A percentile compares a stretch with the other conserved stretches of the same genome.
phyloP scores from a whole-genome alignment of 805 yeast species.

The Hermanozyma aechmeae region DNA sequence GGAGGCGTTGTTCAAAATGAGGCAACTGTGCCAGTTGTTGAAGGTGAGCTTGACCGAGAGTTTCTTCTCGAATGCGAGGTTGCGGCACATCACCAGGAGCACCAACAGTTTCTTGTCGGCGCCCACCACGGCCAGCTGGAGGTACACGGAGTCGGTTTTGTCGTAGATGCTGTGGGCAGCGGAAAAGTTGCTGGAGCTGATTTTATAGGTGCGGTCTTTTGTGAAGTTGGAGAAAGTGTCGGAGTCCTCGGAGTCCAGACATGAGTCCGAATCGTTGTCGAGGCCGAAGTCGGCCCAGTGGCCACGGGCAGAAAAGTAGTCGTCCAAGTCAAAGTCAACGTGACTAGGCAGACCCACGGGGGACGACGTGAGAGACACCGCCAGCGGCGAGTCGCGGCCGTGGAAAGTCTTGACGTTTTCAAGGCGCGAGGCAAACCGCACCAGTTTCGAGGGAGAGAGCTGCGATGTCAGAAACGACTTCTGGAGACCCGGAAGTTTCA shows the following conservation, averaged over 20 bases:
- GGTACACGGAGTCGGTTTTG: conserved; percentile 15
- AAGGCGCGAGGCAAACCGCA: conserved; percentile 52
- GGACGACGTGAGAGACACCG: conserved; percentile 51
- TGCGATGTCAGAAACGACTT: conserved; percentile 20
- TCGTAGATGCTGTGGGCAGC: conserved; percentile 10
- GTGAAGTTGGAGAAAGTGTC: conserved; percentile 7
- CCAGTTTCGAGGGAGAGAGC: conserved; percentile 38
- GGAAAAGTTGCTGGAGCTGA: conserved; percentile 6
- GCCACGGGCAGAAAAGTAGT: conserved; percentile 18
- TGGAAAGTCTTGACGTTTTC: conserved; percentile 59
- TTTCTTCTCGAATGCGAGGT: conserved; percentile 28
- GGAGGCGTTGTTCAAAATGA: conserved; percentile 13
- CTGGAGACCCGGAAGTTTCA: conserved; percentile 12
- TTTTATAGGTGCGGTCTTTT: conserved; percentile 5
- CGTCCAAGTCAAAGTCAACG: conserved; percentile 6
- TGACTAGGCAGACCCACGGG: conserved; percentile 25
- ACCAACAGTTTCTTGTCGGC: conserved; percentile 12
- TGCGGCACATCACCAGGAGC: conserved; percentile 22
- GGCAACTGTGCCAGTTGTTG: conserved; percentile 37
- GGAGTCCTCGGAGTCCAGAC: conserved; percentile 5
- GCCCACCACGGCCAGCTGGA: conserved; percentile 28
- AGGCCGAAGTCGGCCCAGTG: conserved; percentile 12
- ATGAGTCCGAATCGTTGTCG: conserved; percentile 15
- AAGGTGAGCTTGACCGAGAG: conserved; percentile 37
- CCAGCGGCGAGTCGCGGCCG: conserved; percentile 49